A percentile compares a stretch with the other conserved stretches of the same genome.
Conservation (phyloP, 2,329 filamentous ascomycete species). For the Epicoccum nigrum region DNA sequence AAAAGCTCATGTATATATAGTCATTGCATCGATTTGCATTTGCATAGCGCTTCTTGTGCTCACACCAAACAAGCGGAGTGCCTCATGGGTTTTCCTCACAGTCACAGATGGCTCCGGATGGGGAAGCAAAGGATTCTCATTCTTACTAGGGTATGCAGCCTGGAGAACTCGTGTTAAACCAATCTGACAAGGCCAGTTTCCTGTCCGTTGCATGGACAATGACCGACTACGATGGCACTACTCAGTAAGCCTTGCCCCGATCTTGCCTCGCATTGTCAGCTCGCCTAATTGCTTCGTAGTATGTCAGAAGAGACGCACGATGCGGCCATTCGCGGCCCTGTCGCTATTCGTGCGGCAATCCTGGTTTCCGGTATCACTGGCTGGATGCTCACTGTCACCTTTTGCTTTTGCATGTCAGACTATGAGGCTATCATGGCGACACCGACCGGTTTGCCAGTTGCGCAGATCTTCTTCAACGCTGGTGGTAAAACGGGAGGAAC, state of each 20-base stretch:
- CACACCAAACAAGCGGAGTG: conserved; percentile 64
- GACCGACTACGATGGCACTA: conserved; percentile 72
- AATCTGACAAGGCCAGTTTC: conserved; percentile 48
- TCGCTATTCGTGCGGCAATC: conserved; percentile 65
- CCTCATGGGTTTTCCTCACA: conserved; percentile 66
- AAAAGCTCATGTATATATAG: conserved; percentile 29
- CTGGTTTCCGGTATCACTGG: conserved; percentile 64
- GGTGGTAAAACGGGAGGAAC: conserved; percentile 63
- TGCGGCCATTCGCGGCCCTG: conserved; percentile 64
- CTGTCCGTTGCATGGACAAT: conserved; percentile 67
- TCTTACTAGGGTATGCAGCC: conserved; percentile 60
- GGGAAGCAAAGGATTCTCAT: conserved; percentile 66
- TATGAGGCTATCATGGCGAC: conserved; percentile 61
- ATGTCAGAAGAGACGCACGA: conserved; percentile 72
- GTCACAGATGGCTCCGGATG: conserved; percentile 68
- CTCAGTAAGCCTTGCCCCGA: conserved; percentile 56
- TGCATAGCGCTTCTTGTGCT: conserved; percentile 64
- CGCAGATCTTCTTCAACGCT: conserved; percentile 64
- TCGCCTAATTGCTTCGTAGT: conserved; percentile 44
- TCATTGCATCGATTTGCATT: conserved; percentile 65
- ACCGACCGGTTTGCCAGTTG: conserved; percentile 66
- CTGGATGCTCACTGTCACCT: conserved; percentile 67
- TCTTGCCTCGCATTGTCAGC: conserved; percentile 22
- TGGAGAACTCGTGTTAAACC: background rate
- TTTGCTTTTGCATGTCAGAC: conserved; percentile 68